phyloP scores from a whole-genome alignment of 106 monocot species.

The Amphibolis antarctica region DNA sequence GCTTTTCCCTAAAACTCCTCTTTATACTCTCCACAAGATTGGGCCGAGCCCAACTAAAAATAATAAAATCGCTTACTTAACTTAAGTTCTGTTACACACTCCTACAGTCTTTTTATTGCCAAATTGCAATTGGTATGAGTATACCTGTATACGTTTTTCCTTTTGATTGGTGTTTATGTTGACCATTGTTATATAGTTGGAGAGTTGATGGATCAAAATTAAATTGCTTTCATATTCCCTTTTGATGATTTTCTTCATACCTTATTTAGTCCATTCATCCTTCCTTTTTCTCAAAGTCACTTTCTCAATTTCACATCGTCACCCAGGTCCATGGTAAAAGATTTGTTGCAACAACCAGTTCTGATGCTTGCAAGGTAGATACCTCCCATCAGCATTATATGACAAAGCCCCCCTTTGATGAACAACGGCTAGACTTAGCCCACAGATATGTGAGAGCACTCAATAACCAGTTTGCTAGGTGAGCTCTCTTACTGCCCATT shows the following conservation, averaged over 20 bases:
- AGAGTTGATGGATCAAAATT: too few relatives aligned
- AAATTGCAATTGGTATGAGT: too few relatives aligned
- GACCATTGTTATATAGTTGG: too few relatives aligned
- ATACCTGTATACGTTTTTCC: too few relatives aligned
- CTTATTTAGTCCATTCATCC: neutral
- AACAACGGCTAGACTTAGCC: slow-evolving; percentile 41
- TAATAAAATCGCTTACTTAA: too few relatives aligned
- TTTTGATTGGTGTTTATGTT: too few relatives aligned
- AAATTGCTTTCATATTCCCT: too few relatives aligned
- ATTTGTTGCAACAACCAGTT: slow-evolving; percentile 60
- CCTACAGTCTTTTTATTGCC: too few relatives aligned
- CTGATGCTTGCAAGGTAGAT: slow-evolving; percentile 55
- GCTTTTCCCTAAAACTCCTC: too few relatives aligned
- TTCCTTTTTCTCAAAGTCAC: neutral
- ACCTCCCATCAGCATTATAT: slow-evolving; percentile 36
- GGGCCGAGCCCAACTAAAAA: too few relatives aligned
- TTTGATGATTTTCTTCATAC: neutral
- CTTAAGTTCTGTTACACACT: too few relatives aligned
- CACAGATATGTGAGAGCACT: slow-evolving; percentile 77
- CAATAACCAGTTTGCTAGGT: slow-evolving; percentile 89
- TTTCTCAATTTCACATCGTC: neutral
- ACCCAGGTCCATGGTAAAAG: slow-evolving; percentile 66
- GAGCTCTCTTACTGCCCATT: neutral
- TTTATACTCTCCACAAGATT: too few relatives aligned
- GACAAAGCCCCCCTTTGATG: slow-evolving; percentile 36